phyloP scores from a whole-genome alignment of 192 early-diverging fungal genomes.

The Physocladia obscura region DNA sequence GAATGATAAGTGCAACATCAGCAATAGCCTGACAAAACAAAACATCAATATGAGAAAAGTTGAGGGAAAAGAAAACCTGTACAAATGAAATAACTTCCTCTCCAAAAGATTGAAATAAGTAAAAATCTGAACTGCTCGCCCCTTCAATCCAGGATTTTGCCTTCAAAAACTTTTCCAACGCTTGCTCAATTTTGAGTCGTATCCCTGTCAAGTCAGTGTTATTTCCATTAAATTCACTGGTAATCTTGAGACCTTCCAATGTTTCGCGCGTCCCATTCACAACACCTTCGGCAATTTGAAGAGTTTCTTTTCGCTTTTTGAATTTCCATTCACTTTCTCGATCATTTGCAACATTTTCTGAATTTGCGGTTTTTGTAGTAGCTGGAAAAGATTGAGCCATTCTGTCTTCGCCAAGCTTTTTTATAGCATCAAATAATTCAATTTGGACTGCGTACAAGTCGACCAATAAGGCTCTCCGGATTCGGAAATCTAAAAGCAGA shows the following conservation, averaged over 20 bases:
- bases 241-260: no score
- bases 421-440: conserved; percentile 13
- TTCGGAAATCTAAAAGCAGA: background rate
- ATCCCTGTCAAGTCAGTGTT: no score
- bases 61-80: background rate
- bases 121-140: conserved; percentile 17
- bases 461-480: background rate
- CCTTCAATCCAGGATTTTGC: background rate
- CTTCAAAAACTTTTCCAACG: background rate
- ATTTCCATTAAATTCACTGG: no score
- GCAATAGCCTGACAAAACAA: background rate
- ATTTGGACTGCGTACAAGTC: conserved; percentile 4
- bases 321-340: background rate
- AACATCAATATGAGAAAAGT: background rate
- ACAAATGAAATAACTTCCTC: conserved; percentile 7
- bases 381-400: no score
- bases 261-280: no score
- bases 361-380: no score
- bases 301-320: conserved; percentile 4
- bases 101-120: conserved; percentile 17
- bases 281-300: background rate
- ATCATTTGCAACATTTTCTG: background rate
- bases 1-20: background rate
- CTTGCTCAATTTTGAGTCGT: background rate
- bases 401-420: background rate